These are phyloP conservation scores for Citrullus amarus DNA, from an alignment of 306 rosid genomes.

Conservation along the genomic window DNA sequence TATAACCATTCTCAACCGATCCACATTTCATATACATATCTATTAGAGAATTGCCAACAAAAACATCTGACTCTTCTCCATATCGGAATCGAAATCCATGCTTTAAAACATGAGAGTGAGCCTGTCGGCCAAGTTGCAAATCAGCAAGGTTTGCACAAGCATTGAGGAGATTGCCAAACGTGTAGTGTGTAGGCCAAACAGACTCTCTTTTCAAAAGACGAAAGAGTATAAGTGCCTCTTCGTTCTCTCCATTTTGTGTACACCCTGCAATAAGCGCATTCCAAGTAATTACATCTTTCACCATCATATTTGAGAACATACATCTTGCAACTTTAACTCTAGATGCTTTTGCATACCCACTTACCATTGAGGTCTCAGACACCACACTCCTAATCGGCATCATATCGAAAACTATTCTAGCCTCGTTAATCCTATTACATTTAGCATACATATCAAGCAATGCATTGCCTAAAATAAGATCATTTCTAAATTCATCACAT, in stretches of 20 bases:
- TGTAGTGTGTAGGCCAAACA: conserved; percentile 14
- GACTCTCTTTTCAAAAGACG: conserved; percentile 8
- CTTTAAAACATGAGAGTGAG: conserved; percentile 16
- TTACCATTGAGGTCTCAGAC: conserved; percentile 14
- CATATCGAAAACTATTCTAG: conserved; percentile 9
- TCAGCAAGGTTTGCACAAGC: conserved; percentile 17
- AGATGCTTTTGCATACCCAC: conserved; percentile 10
- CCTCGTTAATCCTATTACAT: conserved; percentile 1
- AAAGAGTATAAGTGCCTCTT: conserved; percentile 10
- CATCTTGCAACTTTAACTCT: conserved; percentile 4
- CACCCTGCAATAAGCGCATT: conserved; percentile 14
- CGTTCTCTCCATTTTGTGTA: conserved; percentile 13
- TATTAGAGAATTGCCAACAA: conserved; percentile 10
- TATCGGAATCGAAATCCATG: conserved; percentile 2
- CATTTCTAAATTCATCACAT: conserved; percentile 10
- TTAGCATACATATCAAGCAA: conserved; percentile 16
- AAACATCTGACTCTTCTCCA: conserved; percentile 8
- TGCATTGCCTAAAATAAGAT: conserved; percentile 10
- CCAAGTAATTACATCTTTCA: conserved; percentile 8
- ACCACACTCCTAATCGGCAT: conserved; percentile 17
- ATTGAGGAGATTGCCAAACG: conserved; percentile 12
- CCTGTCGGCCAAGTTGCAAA: not conserved
- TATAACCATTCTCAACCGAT: conserved; percentile 1
- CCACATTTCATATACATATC: conserved; percentile 15
- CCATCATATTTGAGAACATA: conserved; percentile 11